These are phyloP conservation scores for Pseudozyma sp. DNA, from an alignment of 1,284 basidiomycete genomes.

Conservation along the genomic window DNA sequence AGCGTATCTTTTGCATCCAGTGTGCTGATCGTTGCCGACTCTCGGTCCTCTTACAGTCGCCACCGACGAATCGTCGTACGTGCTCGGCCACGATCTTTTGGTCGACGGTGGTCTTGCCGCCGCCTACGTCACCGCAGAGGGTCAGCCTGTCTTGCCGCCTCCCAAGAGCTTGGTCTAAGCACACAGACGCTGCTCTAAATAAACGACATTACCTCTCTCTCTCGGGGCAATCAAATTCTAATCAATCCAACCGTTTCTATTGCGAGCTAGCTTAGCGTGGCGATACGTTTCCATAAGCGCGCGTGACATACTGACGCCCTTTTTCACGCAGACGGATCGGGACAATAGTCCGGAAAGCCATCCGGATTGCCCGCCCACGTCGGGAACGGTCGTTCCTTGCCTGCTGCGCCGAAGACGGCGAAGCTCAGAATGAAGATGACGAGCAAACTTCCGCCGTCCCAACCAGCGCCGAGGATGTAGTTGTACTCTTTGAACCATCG, in stretches of 20 bases:
- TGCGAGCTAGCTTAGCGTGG: too few relatives aligned
- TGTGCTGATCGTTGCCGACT: background rate
- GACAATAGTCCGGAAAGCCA: constrained; percentile 29
- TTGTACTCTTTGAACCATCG: constrained; percentile 76
- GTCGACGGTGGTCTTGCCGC: constrained; percentile 46
- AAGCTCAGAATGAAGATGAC: constrained; percentile 78
- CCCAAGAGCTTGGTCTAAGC: constrained; percentile 47
- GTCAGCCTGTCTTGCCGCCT: constrained; percentile 40
- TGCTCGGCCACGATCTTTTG: constrained; percentile 70
- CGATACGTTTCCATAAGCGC: background rate
- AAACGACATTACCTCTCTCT: too few relatives aligned
- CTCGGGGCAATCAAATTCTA: too few relatives aligned
- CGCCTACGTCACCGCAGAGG: constrained; percentile 55
- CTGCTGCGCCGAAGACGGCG: constrained; percentile 77
- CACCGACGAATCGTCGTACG: constrained; percentile 71
- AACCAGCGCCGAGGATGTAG: constrained; percentile 76
- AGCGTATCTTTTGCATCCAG: too few relatives aligned
- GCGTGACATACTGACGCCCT: background rate
- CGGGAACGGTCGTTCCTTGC: constrained; percentile 73
- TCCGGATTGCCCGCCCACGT: constrained; percentile 41
- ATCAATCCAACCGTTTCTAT: too few relatives aligned
- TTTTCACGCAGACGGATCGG: constrained; percentile 9
- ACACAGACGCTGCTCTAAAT: background rate
- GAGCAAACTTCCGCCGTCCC: constrained; percentile 78
- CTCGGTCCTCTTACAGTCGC: constrained; percentile 71